These are phyloP conservation scores for Umbelopsis sp. DNA, from an alignment of 192 early-diverging fungal genomes.

Conservation along the genomic window DNA sequence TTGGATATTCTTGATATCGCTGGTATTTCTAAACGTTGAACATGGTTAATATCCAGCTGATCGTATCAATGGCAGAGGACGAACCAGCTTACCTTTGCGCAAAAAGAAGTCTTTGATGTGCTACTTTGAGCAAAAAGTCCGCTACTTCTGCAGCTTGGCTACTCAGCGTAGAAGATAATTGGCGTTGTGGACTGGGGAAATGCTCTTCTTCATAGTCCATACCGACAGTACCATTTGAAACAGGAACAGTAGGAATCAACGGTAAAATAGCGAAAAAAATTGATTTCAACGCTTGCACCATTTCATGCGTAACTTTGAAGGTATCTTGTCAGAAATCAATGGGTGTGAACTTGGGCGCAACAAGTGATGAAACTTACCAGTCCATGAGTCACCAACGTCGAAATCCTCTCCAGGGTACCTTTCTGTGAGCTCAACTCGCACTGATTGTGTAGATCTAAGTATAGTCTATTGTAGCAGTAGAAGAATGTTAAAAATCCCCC, in stretches of 20 bases:
- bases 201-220: conserved; percentile 15
- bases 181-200: neutral
- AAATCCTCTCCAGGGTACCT: conserved; percentile 10
- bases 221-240: neutral
- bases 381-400: neutral
- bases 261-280: conserved; percentile 8
- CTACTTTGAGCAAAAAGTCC: neutral
- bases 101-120: neutral
- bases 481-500: too few species aligned
- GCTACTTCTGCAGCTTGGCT: neutral
- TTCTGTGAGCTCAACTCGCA: neutral
- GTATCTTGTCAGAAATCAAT: too few species aligned
- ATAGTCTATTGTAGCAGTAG: neutral
- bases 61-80: too few species aligned
- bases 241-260: neutral
- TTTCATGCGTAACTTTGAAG: neutral
- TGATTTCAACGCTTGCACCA: conserved; percentile 5
- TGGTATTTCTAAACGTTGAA: neutral
- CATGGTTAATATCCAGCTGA: too few species aligned
- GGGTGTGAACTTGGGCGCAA: too few species aligned
- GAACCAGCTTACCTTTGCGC: neutral
- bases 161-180: neutral
- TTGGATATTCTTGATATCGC: neutral
- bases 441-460: neutral
- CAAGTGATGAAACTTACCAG: neutral